Base-by-base conservation (phyloP, 1,284 basidiomycete species). In the Irpex sp. region DNA sequence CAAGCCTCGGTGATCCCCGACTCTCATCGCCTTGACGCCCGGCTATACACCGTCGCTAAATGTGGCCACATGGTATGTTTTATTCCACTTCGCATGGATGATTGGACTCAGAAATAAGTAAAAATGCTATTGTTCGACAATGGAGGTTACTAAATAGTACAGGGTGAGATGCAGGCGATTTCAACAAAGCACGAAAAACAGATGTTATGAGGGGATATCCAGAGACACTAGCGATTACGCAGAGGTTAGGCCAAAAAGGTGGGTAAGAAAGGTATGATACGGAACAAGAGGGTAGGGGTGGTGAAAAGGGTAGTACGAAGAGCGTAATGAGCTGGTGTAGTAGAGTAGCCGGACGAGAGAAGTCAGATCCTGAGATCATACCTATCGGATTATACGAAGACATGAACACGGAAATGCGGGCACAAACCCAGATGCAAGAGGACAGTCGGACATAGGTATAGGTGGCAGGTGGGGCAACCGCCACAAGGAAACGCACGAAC, bases 71-170 rank as follows among this genome's bases (percentile, higher is more conserved):
- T n/a, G 9, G 11, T 46, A n/a, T 13, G 43, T 46, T 46, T 46
- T 46, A 13, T 46, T 46, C 43, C n/a, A 46, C 9, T 13, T 17
- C 19, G 49, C 49, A n/a, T 17, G 53, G 9, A 26, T 33, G 35
- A 26, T n/a, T 33, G 33, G 9, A 35, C 17, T 15, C 33, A 35
- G 17, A 55, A n/a, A 55, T 35, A 33, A 26, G 33, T 33, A 55
- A 8, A 33, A 19, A 53, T 54, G 49, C 59, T 60, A 60, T 35
- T 54, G 47, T 55, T 55, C 53, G 53, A 55, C 33, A 26, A 21
- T 17, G 53, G 15, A 50, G 19, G 19, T 8, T 17, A 53, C 59
- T 53, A 49, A 60, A 55, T 54, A 54, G 33, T 60, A 60, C 59
- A 60, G 35, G 35, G 21, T 35, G 33, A 55, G 21, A 60, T 54